Evolutionary conservation across 139 green algal genomes (phyloP).

Genomic region (Desmodesmus armatus): DNA sequence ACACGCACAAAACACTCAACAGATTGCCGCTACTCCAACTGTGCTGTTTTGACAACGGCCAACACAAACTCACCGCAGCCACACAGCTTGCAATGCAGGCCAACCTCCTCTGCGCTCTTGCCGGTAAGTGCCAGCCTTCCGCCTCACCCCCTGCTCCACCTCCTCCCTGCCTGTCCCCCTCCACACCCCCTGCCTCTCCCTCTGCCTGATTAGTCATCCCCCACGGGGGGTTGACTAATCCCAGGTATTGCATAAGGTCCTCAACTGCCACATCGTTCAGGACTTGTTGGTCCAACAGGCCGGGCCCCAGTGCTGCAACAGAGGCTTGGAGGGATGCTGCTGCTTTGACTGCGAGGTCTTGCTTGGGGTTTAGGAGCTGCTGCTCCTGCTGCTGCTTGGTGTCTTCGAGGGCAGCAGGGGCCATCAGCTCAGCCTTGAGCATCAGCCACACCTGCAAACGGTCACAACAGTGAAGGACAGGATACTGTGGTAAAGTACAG

Average conservation of each 20-base stretch:
- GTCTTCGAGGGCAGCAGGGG: constrained; percentile 24
- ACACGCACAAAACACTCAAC: too few relatives aligned
- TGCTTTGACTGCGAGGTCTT: neutral
- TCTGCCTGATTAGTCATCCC: constrained; percentile 2
- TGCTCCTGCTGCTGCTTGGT: neutral
- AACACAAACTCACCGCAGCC: constrained; percentile 3
- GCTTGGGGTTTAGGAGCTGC: neutral
- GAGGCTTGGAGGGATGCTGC: constrained; percentile 7
- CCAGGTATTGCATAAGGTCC: constrained; percentile 46
- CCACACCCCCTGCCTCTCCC: neutral
- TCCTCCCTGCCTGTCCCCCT: constrained; percentile 3
- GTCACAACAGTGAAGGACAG: neutral
- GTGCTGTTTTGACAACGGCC: too few relatives aligned
- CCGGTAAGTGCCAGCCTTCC: constrained; percentile 12
- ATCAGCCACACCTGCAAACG: constrained; percentile 42
- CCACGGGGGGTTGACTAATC: constrained; percentile 30
- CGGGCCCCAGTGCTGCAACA: constrained; percentile 16
- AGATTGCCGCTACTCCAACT: too few relatives aligned
- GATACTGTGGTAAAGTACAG: neutral
- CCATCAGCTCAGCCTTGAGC: constrained; percentile 47
- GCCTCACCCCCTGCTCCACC: neutral
- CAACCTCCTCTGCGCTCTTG: constrained; percentile 5
- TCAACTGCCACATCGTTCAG: constrained; percentile 41
- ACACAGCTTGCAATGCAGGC: constrained; percentile 22
- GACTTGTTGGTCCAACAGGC: neutral